phyloP scores from a whole-genome alignment of 176 grass and related monocot species.

The Zea mays region DNA sequence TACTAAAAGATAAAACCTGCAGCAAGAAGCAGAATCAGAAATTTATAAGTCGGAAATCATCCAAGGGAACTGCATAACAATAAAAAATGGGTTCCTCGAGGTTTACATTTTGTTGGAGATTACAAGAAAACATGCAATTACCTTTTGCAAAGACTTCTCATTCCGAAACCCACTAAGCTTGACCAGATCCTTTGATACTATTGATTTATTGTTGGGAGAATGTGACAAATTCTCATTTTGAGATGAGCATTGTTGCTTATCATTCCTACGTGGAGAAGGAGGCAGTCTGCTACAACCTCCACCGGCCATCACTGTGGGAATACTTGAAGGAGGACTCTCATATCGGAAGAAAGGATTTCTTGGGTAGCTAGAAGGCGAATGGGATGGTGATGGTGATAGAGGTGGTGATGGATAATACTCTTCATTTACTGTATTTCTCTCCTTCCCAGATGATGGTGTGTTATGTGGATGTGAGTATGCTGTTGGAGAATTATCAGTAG shows the following conservation, averaged over 20 bases:
- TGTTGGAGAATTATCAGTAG: slow-evolving; percentile 33
- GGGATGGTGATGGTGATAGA: slow-evolving; percentile 47
- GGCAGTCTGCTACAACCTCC: slow-evolving; percentile 36
- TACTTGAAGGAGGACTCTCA: slow-evolving; percentile 51
- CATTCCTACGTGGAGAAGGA: slow-evolving; percentile 45
- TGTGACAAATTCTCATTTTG: slow-evolving; percentile 38
- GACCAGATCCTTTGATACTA: slow-evolving; percentile 42
- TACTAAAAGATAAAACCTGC: slow-evolving; percentile 54
- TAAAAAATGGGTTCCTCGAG: slow-evolving; percentile 8
- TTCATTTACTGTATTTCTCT: slow-evolving; percentile 46
- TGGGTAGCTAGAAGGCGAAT: slow-evolving; percentile 37
- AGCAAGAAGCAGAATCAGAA: slow-evolving; percentile 28
- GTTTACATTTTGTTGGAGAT: slow-evolving; percentile 34
- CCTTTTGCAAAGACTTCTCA: slow-evolving; percentile 46
- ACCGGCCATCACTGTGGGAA: slow-evolving; percentile 28
- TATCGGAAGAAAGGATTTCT: slow-evolving; percentile 50
- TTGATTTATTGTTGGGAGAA: slow-evolving; percentile 30
- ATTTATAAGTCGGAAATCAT: slow-evolving; percentile 24
- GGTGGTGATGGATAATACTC: slow-evolving; percentile 38
- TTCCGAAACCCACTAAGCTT: slow-evolving; percentile 38
- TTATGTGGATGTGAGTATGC: slow-evolving; percentile 38
- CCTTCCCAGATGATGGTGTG: slow-evolving; percentile 37
- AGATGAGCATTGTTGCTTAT: slow-evolving; percentile 35
- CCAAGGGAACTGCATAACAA: slow-evolving; percentile 2
- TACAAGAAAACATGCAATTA: slow-evolving; percentile 29